phyloP scores from a whole-genome alignment of 495 filamentous ascomycete genomes.

The Aspergillus ostianus region DNA sequence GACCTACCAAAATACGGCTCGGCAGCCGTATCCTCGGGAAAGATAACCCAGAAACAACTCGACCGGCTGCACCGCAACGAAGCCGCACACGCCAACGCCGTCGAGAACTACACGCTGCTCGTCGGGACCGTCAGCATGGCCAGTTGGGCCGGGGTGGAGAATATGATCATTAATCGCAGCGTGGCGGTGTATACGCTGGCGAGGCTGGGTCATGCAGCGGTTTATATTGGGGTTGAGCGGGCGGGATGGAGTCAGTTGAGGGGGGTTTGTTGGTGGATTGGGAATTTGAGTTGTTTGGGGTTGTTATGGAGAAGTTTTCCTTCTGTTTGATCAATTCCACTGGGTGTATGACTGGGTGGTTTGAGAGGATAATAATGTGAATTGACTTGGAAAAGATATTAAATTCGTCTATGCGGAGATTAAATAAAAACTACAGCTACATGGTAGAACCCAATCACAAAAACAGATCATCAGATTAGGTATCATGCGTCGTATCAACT shows the following conservation, averaged over 20 bases:
- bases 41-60: conserved; percentile 43
- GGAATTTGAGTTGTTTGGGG: conserved; percentile 29
- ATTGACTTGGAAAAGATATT: too few species aligned
- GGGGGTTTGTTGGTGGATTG: conserved; percentile 27
- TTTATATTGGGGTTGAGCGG: conserved; percentile 26
- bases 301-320: conserved; percentile 17
- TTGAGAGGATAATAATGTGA: too few species aligned
- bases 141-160: conserved; percentile 22
- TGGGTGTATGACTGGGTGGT: too few species aligned
- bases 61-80: conserved; percentile 47
- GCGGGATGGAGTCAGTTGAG: conserved; percentile 20
- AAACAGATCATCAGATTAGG: background rate
- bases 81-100: conserved; percentile 46
- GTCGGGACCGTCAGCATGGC: conserved; percentile 24
- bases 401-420: background rate
- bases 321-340: too few species aligned
- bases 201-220: conserved; percentile 18
- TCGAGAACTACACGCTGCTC: conserved; percentile 38
- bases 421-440: background rate
- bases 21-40: conserved; percentile 44
- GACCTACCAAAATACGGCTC: conserved; percentile 47
- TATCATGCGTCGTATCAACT: background rate
- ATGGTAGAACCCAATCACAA: background rate
- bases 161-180: conserved; percentile 23
- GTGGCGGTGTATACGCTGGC: conserved; percentile 27